phyloP scores from a whole-genome alignment of 2,329 filamentous ascomycete genomes.

The Fusarium papillatum region DNA sequence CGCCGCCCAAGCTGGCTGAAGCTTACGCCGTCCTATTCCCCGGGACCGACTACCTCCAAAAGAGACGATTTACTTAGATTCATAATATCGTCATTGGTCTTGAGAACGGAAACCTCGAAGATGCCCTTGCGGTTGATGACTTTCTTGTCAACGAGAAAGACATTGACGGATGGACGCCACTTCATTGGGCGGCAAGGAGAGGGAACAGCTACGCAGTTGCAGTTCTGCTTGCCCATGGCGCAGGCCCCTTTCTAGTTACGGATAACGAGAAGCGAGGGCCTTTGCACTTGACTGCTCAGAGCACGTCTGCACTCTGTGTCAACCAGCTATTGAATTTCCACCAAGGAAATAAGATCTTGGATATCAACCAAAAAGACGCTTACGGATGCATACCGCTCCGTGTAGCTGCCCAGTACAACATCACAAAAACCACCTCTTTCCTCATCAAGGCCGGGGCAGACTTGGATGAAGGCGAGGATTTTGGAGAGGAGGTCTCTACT shows the following conservation, averaged over 20 bases:
- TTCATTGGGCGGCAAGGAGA: background rate
- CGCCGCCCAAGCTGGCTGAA: background rate
- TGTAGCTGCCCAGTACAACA: background rate
- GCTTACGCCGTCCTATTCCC: background rate
- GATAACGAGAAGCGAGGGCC: background rate
- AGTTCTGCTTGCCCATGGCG: background rate
- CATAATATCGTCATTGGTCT: background rate
- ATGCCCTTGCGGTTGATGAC: background rate
- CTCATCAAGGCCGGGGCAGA: background rate
- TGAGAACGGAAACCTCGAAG: background rate
- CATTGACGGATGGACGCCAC: background rate
- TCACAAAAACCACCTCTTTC: background rate
- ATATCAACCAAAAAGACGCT: background rate
- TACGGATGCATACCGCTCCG: background rate
- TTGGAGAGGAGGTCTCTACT: background rate
- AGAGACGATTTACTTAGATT: background rate
- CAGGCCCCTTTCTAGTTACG: background rate
- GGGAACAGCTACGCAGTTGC: background rate
- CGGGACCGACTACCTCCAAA: background rate
- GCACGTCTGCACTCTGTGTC: background rate
- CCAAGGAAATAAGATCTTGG: background rate
- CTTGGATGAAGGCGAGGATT: background rate
- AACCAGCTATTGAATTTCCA: background rate
- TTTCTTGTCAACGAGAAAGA: background rate
- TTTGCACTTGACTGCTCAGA: background rate